A percentile compares a stretch with the other conserved stretches of the same genome.
phyloP scores from a whole-genome alignment of 352 stramenopile species.

The Phytophthora aleatoria region DNA sequence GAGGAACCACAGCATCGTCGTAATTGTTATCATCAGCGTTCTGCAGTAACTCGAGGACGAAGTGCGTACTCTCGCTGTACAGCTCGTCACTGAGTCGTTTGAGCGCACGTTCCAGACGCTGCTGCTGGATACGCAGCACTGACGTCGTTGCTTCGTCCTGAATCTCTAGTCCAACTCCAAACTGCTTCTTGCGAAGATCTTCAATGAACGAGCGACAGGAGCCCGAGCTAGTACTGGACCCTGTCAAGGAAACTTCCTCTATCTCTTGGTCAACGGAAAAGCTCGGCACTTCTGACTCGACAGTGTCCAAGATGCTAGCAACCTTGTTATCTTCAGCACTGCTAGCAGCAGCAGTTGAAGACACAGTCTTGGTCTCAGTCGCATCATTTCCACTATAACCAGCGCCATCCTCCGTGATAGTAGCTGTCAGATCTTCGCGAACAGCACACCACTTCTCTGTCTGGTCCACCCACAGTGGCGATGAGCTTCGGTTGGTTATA shows the following conservation, averaged over 20 bases:
- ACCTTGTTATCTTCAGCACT: neutral
- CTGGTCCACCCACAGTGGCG: slow-evolving; percentile 27
- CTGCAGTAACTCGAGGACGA: slow-evolving; percentile 88
- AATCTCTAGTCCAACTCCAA: slow-evolving; percentile 77
- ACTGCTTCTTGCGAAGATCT: slow-evolving; percentile 69
- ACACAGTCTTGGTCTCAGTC: neutral
- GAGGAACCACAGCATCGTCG: slow-evolving; percentile 39
- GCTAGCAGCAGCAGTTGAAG: neutral
- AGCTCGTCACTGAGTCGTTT: slow-evolving; percentile 87
- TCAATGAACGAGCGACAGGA: slow-evolving; percentile 65
- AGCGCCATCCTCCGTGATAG: neutral
- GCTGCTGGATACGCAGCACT: slow-evolving; percentile 75
- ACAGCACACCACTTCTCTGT: slow-evolving; percentile 25
- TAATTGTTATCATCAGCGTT: slow-evolving; percentile 90
- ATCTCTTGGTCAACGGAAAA: slow-evolving; percentile 20
- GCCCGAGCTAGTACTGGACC: slow-evolving; percentile 3
- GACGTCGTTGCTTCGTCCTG: slow-evolving; percentile 55
- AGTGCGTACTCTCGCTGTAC: slow-evolving; percentile 89
- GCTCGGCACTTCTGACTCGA: slow-evolving; percentile 4
- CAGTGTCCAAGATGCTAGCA: slow-evolving; percentile 10
- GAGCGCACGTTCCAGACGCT: slow-evolving; percentile 81
- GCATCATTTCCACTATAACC: neutral
- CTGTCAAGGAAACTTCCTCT: slow-evolving; percentile 2
- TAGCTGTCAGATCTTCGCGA: slow-evolving; percentile 21
- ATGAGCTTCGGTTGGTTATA: slow-evolving; percentile 29